Conservation (phyloP, 1,284 basidiomycete genomes). For the Leccinum subfulvum region DNA sequence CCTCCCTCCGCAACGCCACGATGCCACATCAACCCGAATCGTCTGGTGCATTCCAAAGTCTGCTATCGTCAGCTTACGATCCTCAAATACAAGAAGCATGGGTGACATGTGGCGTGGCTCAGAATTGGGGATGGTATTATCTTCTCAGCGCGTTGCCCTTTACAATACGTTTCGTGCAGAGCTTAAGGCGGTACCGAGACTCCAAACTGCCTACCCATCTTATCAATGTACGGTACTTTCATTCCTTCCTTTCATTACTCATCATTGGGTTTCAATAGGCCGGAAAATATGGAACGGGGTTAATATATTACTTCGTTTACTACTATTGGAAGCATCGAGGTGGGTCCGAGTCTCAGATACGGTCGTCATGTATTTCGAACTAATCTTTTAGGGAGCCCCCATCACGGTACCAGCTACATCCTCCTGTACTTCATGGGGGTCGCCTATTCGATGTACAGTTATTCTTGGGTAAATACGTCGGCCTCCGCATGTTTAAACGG, state of each 20-base stretch:
- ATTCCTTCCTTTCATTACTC: not conserved
- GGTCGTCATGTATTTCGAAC: not conserved
- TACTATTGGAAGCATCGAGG: slow-evolving; percentile 73
- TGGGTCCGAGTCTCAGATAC: slow-evolving; percentile 33
- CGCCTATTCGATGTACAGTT: slow-evolving; percentile 69
- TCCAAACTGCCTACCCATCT: slow-evolving; percentile 76
- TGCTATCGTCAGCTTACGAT: slow-evolving; percentile 18
- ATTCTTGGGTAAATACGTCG: slow-evolving; percentile 66
- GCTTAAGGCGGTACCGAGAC: slow-evolving; percentile 82
- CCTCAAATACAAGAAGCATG: slow-evolving; percentile 19
- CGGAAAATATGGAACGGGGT: slow-evolving; percentile 74
- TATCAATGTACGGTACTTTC: slow-evolving; percentile 65
- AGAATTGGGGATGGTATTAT: slow-evolving; percentile 59
- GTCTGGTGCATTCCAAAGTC: not conserved
- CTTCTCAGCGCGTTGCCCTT: slow-evolving; percentile 60
- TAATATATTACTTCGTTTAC: slow-evolving; percentile 66
- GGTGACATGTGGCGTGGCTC: slow-evolving; percentile 17
- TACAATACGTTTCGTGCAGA: slow-evolving; percentile 79
- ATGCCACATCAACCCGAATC: not conserved
- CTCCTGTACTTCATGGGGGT: slow-evolving; percentile 66
- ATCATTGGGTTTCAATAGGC: slow-evolving; percentile 44
- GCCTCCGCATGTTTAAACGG: not conserved
- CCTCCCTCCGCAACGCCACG: slow-evolving; percentile 1
- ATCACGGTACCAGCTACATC: slow-evolving; percentile 52
- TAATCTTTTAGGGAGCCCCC: slow-evolving; percentile 22